Base-by-base conservation (phyloP, 768 basidiomycete species). In the Pulveroboletus ravenelii region DNA sequence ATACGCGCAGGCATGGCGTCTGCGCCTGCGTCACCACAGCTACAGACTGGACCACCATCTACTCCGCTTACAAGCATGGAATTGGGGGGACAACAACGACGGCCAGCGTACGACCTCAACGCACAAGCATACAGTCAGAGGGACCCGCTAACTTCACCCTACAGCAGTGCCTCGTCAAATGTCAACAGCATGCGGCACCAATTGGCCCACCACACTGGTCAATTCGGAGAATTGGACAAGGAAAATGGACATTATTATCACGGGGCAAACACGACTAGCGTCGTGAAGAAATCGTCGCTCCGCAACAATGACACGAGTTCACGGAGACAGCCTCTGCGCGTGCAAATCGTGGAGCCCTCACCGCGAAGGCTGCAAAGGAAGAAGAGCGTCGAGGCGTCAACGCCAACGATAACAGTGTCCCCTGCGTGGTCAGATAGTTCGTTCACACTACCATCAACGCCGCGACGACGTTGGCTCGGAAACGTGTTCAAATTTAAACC, bases 401-500 rank as follows among this genome's bases (percentile, higher is more conserved):
- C 61, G 6, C 56, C 62, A 6, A 54, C 49, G 25, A 42, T 41
- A 44, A 41, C 55, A 17, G 59, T 63, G 17, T 76, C 73, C 18
- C 63, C 76, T 5, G 72, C 73, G 18, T 72, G 78, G 52, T 79
- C 78, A 10, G 76, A 77, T 35, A 71, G 73, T 6, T 70, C 77
- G 38, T 71, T 73, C 17, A 69, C 72, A 2, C 70, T 72, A n/a
- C 70, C 75, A 3, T 68, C 74, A 39, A 68, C 78, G 27, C 73
- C 74, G 48, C 69, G 70, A 69, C 80, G 81, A 54, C 80, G 77
- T 45, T 98, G 94, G 95, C 80, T 99, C 54, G 82, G 83, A 39
- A 88, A 84, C 60, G 78, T 96, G 37, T 94, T 97, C 78, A 87
- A 81, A 64, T 85, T 91, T 72, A 90, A 86, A 61, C 82, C 89